Base-by-base conservation (phyloP, 2,329 filamentous ascomycete genomes). In the Fusarium sp. region DNA sequence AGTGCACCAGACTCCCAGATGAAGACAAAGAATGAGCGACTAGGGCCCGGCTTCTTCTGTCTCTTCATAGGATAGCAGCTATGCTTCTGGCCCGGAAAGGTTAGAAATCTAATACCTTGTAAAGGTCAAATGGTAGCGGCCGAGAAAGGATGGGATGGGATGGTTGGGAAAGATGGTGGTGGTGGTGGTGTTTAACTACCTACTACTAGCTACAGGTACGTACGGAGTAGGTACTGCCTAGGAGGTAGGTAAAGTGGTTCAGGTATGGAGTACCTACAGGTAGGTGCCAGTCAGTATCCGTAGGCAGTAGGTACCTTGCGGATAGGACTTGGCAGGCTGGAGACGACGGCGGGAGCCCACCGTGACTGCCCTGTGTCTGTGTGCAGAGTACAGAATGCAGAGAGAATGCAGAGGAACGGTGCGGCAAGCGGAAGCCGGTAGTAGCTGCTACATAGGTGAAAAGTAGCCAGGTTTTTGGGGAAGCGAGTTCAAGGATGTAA, bases 161-260 rank as follows among this genome's bases (percentile, higher is more conserved):
- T 64, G 52, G 53, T 27, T 52, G 41, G 56, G 49, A 47, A 48
- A 44, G 43, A 47, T 61, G 46, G 64, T 56, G 45, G 65, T 68
- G 63, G 65, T 67, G 65, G 65, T 68, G 63, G 65, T 67, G 65
- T 49, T 62, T 68, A 62, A 60, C 53, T 54, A 53, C 50, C 20
- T 11, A 9, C 10, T 27, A 27, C 25, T 27, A 27, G 23, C 25
- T 30, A 20, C 20, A 40, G 22, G 41, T n/a, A 48, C 41, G 41
- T 35, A 47, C 41, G 30, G 39, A 37, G 33, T 37, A 37, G n/a
- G n/a, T n/a, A n/a, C n/a, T 20, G 20, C 20, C 20, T 20, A 20
- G 20, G 20, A 20, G 20, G 20, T 20, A 20, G 25, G 25, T 25
- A 63, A 63, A 68, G 63, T 53, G 58, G 53, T 57, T 67, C 50